Base-by-base conservation (phyloP, 176 grass and related monocot genomes). In the Oryza officinalis region DNA sequence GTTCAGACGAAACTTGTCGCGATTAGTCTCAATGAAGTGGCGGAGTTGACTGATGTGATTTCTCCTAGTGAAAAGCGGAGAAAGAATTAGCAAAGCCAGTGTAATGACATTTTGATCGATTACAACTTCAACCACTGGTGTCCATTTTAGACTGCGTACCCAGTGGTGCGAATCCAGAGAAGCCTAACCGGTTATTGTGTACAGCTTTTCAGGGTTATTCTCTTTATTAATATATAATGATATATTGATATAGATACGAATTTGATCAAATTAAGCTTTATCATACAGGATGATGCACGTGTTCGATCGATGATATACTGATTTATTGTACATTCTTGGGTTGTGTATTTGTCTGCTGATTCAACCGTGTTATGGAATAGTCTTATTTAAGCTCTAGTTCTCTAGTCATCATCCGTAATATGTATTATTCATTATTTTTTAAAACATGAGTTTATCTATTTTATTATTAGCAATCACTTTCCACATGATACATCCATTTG, bases 31-130 rank as follows among this genome's bases (percentile, higher is more conserved):
- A 74, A 83, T 44, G 91, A 93, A 8, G 84, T 80, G 27, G 11
- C 37, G 1, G 74, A 82, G 43, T 87, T 87, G 28, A 86, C 70
- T 5, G 70, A 73, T 61, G 57, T 83, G 4, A 26, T 85, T 71
- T 73, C 44, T 74, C 69, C 63, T 14, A 88, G 75, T 13, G 91
- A 92, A 67, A 91, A 93, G 75, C 89, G 92, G 31, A 86, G 81
- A 79, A 97, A 76, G 69, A 90, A 76, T 63, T 84, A 87, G 81
- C 18, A 10, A 38, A 27, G 15, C 50, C 76, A 5, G 14, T 5
- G 27, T 41, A 63, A 26, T 17, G 28, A 49, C 50, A 43, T 31
- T 18, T 61, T 84, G 27, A 23, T 61, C 68, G 2, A 20, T 84
- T 65, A 10, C 64, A 75, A 3, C 14, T 71, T 49, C 33, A 79